phyloP scores from a whole-genome alignment of 257 asterid genomes.

The Solanum medicagineum region DNA sequence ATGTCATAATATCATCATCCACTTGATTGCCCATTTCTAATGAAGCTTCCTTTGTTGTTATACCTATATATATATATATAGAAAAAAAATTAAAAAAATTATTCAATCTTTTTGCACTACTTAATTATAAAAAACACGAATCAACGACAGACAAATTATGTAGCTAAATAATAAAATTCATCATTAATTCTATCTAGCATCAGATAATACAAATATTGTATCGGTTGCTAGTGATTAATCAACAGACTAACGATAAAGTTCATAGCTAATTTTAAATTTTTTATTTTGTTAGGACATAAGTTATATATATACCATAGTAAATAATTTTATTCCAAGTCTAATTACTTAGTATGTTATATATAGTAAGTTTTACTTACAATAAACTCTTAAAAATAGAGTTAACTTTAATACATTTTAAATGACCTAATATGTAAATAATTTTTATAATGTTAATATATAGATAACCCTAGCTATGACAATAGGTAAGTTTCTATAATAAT shows the following conservation, averaged over 20 bases:
- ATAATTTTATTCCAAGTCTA: neutral
- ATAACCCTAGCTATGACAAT: neutral
- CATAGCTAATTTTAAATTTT: neutral
- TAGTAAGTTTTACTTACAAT: neutral
- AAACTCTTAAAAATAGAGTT: neutral
- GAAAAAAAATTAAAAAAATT: neutral
- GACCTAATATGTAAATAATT: neutral
- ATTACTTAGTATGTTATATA: neutral
- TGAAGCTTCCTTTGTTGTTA: neutral
- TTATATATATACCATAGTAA: neutral
- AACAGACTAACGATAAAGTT: neutral
- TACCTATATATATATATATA: neutral
- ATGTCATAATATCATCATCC: conserved; percentile 47
- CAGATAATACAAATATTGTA: neutral
- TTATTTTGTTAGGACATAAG: neutral
- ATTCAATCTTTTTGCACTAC: neutral
- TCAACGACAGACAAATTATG: neutral
- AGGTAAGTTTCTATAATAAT: neutral
- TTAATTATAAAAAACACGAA: neutral
- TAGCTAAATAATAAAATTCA: neutral
- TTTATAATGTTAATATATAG: neutral
- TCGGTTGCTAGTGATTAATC: neutral
- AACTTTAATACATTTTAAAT: neutral
- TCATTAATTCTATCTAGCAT: neutral
- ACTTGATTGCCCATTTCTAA: conserved; percentile 9